A percentile compares a stretch with the other conserved stretches of the same genome.
Conservation (phyloP, 2,329 filamentous ascomycete genomes). For the Alternaria hordeiaustralica region DNA sequence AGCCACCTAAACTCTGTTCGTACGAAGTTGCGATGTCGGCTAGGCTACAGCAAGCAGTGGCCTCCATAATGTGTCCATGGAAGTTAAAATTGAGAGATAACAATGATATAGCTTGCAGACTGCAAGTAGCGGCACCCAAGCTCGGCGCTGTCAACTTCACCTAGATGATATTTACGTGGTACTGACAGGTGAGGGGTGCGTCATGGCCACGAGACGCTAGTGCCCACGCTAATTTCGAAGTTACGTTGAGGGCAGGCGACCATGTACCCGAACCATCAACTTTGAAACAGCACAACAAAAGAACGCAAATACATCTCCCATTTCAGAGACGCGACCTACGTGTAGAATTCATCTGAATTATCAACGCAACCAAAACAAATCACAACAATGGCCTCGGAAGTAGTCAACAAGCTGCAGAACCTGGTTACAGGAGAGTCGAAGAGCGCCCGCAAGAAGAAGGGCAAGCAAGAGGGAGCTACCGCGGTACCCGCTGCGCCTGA, state of each 20-base stretch:
- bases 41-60: neutral
- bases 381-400: slow-evolving; percentile 56
- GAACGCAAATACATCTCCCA: slow-evolving; percentile 4
- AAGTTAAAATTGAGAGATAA: too few relatives aligned
- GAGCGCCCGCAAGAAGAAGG: slow-evolving; percentile 61
- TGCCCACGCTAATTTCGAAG: slow-evolving; percentile 18
- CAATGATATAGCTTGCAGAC: too few relatives aligned
- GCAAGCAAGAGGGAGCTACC: slow-evolving; percentile 50
- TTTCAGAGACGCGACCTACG: slow-evolving; percentile 23
- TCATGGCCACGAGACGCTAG: slow-evolving; percentile 19
- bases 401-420: slow-evolving; percentile 68
- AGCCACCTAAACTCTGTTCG: neutral
- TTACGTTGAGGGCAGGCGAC: slow-evolving; percentile 19
- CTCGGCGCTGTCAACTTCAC: neutral
- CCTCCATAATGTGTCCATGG: neutral
- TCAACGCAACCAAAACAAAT: slow-evolving; percentile 14
- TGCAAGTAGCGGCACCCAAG: too few relatives aligned
- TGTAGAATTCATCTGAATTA: slow-evolving; percentile 14
- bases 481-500: slow-evolving; percentile 53
- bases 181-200: slow-evolving; percentile 1
- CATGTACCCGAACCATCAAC: slow-evolving; percentile 14
- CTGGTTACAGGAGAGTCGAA: slow-evolving; percentile 64
- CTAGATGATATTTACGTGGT: neutral
- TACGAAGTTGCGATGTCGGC: neutral
- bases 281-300: slow-evolving; percentile 16